Base-by-base conservation (phyloP, 768 basidiomycete species). In the Hygrophorus russula region DNA sequence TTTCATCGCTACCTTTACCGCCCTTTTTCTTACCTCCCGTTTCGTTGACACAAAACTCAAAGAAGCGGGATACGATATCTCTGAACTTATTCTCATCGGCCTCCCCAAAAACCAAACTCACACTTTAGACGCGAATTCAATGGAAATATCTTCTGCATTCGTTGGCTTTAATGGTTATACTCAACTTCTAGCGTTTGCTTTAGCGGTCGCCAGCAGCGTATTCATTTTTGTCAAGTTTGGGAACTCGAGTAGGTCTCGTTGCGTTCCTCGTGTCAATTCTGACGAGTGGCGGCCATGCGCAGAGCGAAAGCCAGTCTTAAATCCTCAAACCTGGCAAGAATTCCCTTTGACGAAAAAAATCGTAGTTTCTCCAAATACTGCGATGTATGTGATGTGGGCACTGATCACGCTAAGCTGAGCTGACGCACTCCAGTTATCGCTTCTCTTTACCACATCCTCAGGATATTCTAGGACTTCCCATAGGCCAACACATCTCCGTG, bases 401-500 rank as follows among this genome's bases (percentile, higher is more conserved):
- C 24, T 31, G 36, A 37, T 35, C 17, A 19, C 8, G 14, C 10
- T 17, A 41, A 13, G 39, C 14, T 33, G 7, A 31, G 18, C 6
- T 29, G 41, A 3, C 36, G 38, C 15, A 44, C 19, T 27, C 39
- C 9, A 96, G 93, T 53, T 97, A 98, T 71, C 91, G 91, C 46
- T 96, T 96, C 63, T 79, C 73, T 17, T 73, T 97, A 13, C 88
- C 89, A 28, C 69, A 73, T 49, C 56, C 73, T 7, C 73, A 77
- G 28, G 84, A 88, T 57, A 68, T 82, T 41, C 82, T 99, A 12
- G 94, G 94, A 45, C 81, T 99, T 2, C 96, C 96, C 46, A 81
- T 91, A 50, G 96, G 96, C 40, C 91, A 97, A 67, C 96, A 99
- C 71, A 89, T 99, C 55, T 82, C 87, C 39, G 74, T 99, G 44